Evolutionary conservation across 1,139 yeast genomes (phyloP), one percentile per base, ranked within the genome.

Genomic region (Torulaspora globosa): DNA sequence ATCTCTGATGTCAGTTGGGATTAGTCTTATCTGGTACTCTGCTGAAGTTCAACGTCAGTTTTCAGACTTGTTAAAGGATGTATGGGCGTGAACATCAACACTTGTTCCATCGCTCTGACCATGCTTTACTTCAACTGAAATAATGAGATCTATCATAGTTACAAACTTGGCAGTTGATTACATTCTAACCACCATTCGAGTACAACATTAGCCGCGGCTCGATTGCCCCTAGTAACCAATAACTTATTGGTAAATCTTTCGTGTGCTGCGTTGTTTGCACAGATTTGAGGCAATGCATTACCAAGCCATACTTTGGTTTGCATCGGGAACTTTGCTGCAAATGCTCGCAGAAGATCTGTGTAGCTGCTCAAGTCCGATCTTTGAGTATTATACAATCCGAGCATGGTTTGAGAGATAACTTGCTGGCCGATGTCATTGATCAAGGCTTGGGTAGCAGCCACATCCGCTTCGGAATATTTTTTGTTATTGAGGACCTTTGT

Each of bases 401-500:
- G 53, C 56, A 64, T 56, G 3, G 60, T 53, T 30, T 62, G 62
- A 36, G 50, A 52, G 5, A 56, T 50, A 11, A 63, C 41, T 21
- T 61, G 57, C 37, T 54, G 57, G 11, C 66, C 62, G 24, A 57
- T 41, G 11, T 57, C 36, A 11, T 41, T 23, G n/a, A 65, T 47
- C 33, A 57, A 56, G n/a, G 50, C 52, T 32, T 66, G 65, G 0
- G 77, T 58, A 0, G 53, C 47, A 2, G 66, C 69, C 19, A 74
- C 74, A 51, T 82, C 86, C 15, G 69, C 67, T 21, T 68, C 64
- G 3, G 70, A 67, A 3, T 86, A 86, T 51, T 71, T 72, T 54
- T 76, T 77, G 55, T 82, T 69, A 24, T 73, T 67, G 1, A 85
- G 58, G 10, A 84, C 62, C 26, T 72, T 70, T 2, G 71, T 70